phyloP scores from a whole-genome alignment of 352 stramenopile species.

The Poterioochromonas sp. region DNA sequence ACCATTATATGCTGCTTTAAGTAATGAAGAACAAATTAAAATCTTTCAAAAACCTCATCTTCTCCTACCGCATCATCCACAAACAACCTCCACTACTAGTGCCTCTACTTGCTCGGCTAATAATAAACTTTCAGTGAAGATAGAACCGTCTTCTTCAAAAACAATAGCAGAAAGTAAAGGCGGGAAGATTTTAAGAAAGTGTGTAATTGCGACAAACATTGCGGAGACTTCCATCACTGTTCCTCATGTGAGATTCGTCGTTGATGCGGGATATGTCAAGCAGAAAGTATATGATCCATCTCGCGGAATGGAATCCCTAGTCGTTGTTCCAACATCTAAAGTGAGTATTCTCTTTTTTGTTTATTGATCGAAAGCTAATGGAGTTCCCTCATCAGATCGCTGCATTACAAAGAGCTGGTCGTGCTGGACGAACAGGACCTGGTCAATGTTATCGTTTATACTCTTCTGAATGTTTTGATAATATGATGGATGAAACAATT shows the following conservation, averaged over 20 bases:
- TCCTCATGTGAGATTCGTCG: conserved; percentile 77
- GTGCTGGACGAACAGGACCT: conserved; percentile 67
- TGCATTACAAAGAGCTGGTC: conserved; percentile 86
- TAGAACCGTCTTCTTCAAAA: neutral
- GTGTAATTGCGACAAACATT: conserved; percentile 97
- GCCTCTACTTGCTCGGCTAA: neutral
- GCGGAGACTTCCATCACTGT: conserved; percentile 83
- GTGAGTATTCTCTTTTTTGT: no score
- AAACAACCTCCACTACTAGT: neutral
- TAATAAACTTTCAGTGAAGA: neutral
- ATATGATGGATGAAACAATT: conserved; percentile 59
- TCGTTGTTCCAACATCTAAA: conserved; percentile 67
- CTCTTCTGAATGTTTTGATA: conserved; percentile 23
- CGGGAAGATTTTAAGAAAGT: conserved; percentile 59
- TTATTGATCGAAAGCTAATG: no score
- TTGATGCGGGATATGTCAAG: conserved; percentile 85
- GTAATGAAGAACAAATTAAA: conserved; percentile 64
- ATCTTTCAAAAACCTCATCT: conserved; percentile 1
- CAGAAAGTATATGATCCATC: conserved; percentile 71
- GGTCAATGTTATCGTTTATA: conserved; percentile 50
- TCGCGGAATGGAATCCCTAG: conserved; percentile 45
- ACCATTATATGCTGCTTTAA: conserved; percentile 89
- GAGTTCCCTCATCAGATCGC: conserved; percentile 64
- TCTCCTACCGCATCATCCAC: neutral
- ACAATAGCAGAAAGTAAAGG: neutral